Evolutionary conservation across 2,329 filamentous ascomycete species (phyloP), one percentile per base, ranked within the genome.

Genomic region (Monosporascus sp.): DNA sequence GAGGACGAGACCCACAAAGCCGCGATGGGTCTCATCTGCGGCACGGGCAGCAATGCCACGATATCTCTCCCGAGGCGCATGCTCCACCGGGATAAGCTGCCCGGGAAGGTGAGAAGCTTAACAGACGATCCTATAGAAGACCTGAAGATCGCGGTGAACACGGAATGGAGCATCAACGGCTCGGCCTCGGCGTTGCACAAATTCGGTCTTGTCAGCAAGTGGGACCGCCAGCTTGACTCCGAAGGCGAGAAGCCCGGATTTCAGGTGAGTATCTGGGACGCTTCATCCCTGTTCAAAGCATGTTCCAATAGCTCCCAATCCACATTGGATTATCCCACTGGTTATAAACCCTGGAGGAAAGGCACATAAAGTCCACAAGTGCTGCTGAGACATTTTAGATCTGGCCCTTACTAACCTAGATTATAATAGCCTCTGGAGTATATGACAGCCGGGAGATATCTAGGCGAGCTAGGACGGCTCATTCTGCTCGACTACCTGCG

Each of bases 121-220:
- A 75, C 75, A 17, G 76, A 70, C 8, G 71, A 74, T 56, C 60
- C 57, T 22, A 58, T 74, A 1, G 71, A 75, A 14, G 76, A 86
- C 6, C 73, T 80, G n/a, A 85, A 82, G 59, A 85, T 91, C 15
- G 82, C 89, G 5, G 83, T 93, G 57, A 93, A 93, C 65, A 93
- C 89, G 0, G 89, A 94, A 70, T 92, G 88, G 86, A 89, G 86
- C 49, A 90, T 94, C 61, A 85, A 85, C 25, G 89, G 89, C 6
- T 83, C 88, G 2, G 84, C 83, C n/a, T 74, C 78, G 6, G 86
- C 89, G 0, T 72, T 93, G 51, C 74, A 78, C 24, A 77, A 84
- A 24, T 71, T 85, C 20, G 74, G 75, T 1, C 76, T 92, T 47
- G 81, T 89, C 49, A 91, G 81, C 9, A 72, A 72, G 37, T 93